A percentile compares a stretch with the other conserved stretches of the same genome.
phyloP scores from a whole-genome alignment of 108 stramenopile species.

The Cyclostephanos tholiformis region DNA sequence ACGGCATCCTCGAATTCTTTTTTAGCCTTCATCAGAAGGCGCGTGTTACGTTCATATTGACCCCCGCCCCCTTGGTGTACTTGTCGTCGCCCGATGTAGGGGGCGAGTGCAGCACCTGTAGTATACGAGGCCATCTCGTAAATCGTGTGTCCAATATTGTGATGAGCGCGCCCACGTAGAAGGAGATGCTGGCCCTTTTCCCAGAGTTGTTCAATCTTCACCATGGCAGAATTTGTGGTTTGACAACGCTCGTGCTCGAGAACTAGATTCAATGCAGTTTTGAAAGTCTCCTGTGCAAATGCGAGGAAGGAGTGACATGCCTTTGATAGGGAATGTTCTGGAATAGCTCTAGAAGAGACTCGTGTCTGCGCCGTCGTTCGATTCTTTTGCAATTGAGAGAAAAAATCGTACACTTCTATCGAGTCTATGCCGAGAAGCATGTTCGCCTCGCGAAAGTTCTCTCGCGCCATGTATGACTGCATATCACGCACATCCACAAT shows the following conservation, averaged over 20 bases:
- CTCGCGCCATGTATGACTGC: slow-evolving; percentile 26
- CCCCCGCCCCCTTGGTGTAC: background rate
- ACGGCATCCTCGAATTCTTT: slow-evolving; percentile 18
- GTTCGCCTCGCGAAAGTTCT: slow-evolving; percentile 37
- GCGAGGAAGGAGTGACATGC: slow-evolving; percentile 21
- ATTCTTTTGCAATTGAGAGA: slow-evolving; percentile 12
- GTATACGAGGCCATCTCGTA: slow-evolving; percentile 23
- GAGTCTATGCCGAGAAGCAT: slow-evolving; percentile 37
- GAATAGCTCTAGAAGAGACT: background rate
- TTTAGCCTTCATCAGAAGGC: slow-evolving; percentile 1
- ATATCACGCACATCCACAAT: background rate
- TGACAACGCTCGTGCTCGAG: slow-evolving; percentile 22
- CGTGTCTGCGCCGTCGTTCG: background rate
- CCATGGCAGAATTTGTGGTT: background rate
- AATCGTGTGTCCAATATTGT: slow-evolving; percentile 31
- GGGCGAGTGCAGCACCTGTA: background rate
- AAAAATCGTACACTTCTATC: slow-evolving; percentile 23
- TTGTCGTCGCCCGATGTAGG: background rate
- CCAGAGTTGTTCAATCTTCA: slow-evolving; percentile 20
- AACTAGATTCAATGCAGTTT: slow-evolving; percentile 28
- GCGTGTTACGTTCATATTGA: background rate
- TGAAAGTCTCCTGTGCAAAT: slow-evolving; percentile 34
- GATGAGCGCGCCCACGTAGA: slow-evolving; percentile 37
- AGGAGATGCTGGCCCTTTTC: slow-evolving; percentile 40
- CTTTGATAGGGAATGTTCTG: slow-evolving; percentile 19